phyloP scores from a whole-genome alignment of 192 early-diverging fungal genomes.

The Linderina pennispora region DNA sequence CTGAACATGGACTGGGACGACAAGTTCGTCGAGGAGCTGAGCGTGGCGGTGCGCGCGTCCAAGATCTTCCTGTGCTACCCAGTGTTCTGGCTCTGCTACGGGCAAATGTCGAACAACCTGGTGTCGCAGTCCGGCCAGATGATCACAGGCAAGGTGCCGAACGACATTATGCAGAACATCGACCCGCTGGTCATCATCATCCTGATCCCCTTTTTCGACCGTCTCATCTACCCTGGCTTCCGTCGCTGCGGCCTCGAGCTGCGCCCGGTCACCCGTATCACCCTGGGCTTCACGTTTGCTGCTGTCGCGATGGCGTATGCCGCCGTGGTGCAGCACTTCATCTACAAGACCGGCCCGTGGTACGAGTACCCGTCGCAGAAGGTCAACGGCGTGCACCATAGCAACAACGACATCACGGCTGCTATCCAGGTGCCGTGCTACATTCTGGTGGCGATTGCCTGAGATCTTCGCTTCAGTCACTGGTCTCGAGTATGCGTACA shows the following conservation, averaged over 20 bases:
- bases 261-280: constrained; percentile 52
- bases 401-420: constrained; percentile 54
- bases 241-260: constrained; percentile 50
- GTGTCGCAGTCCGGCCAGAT: constrained; percentile 58
- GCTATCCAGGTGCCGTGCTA: constrained; percentile 54
- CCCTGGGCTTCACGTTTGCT: constrained; percentile 50
- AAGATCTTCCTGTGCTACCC: constrained; percentile 66
- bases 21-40: constrained; percentile 65
- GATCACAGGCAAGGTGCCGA: constrained; percentile 50
- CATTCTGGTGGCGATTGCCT: constrained; percentile 49
- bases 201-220: constrained; percentile 53
- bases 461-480: constrained; percentile 62
- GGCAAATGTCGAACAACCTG: constrained; percentile 60
- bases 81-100: constrained; percentile 69
- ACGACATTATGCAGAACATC: constrained; percentile 59
- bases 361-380: constrained; percentile 32
- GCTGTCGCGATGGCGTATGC: constrained; percentile 54
- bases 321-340: constrained; percentile 52
- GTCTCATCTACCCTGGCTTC: constrained; percentile 50
- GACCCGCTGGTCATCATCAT: constrained; percentile 53
- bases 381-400: constrained; percentile 35
- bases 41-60: constrained; percentile 54
- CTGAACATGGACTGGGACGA: constrained; percentile 55
- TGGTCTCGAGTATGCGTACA: constrained; percentile 62
- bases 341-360: constrained; percentile 50